phyloP scores from a whole-genome alignment of 345 rosid genomes.

The Eucalyptus grandis region DNA sequence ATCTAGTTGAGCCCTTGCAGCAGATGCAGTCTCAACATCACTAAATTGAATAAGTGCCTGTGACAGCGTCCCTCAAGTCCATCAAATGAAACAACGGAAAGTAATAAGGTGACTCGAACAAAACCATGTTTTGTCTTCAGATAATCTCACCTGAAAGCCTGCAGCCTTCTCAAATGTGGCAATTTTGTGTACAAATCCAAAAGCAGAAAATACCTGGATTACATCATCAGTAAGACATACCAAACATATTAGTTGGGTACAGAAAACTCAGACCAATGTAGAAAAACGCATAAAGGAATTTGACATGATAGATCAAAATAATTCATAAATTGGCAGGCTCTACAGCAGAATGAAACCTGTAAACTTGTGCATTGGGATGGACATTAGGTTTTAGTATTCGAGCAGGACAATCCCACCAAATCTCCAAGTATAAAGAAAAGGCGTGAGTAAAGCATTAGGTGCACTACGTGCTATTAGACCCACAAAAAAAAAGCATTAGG shows the following conservation, averaged over 20 bases:
- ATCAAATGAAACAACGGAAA: background rate
- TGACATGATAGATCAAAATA: background rate
- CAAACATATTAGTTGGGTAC: conserved; percentile 7
- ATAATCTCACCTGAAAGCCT: conserved; percentile 73
- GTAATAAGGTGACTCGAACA: background rate
- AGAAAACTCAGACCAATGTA: background rate
- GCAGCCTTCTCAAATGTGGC: conserved; percentile 97
- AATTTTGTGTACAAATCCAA: conserved; percentile 96
- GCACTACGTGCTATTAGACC: background rate
- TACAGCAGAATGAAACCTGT: conserved; percentile 84
- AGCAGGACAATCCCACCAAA: conserved; percentile 59
- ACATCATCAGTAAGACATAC: background rate
- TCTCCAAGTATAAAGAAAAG: conserved; percentile 1
- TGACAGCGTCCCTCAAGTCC: background rate
- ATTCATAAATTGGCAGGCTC: conserved; percentile 5
- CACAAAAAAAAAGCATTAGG: background rate
- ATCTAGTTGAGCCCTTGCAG: conserved; percentile 80
- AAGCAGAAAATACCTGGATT: conserved; percentile 84
- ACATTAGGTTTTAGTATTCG: conserved; percentile 24
- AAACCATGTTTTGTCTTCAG: background rate
- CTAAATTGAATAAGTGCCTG: conserved; percentile 93
- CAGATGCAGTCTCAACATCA: conserved; percentile 81
- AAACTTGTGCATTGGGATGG: conserved; percentile 58
- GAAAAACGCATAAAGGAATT: background rate
- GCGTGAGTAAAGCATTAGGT: background rate